Evolutionary conservation across 495 filamentous ascomycete species (phyloP).

Genomic region (Bacidia rubella): DNA sequence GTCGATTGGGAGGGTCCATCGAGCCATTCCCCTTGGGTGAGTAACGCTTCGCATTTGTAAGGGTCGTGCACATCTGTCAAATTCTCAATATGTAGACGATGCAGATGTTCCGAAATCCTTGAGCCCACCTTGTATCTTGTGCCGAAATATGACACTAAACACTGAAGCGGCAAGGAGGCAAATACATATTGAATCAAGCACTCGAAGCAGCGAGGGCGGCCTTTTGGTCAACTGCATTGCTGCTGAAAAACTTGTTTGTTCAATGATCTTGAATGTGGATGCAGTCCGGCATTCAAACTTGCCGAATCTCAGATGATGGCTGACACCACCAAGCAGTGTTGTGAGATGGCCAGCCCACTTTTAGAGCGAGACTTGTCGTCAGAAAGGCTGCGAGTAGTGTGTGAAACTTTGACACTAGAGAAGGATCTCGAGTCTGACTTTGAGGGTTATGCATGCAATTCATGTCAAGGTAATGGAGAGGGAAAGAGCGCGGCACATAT

Average conservation of each 20-base stretch:
- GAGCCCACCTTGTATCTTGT: slow-evolving; percentile 9
- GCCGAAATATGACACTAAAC: slow-evolving; percentile 6
- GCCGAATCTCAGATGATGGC: too few species aligned
- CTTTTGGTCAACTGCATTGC: background rate
- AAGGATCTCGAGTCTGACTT: too few species aligned
- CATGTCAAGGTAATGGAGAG: too few species aligned
- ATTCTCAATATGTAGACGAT: background rate
- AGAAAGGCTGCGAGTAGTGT: too few species aligned
- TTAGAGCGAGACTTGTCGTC: too few species aligned
- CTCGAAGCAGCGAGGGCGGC: background rate
- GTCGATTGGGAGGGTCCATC: slow-evolving; percentile 21
- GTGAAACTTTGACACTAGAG: too few species aligned
- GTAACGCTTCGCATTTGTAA: slow-evolving; percentile 39
- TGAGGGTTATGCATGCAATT: too few species aligned
- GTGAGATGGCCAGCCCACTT: too few species aligned
- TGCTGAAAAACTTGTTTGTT: background rate
- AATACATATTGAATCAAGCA: slow-evolving; percentile 4
- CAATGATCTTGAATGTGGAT: too few species aligned
- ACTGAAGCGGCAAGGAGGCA: slow-evolving; percentile 4
- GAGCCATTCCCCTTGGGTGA: slow-evolving; percentile 41
- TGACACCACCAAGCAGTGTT: too few species aligned
- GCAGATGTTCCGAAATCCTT: background rate
- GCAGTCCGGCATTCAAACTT: too few species aligned
- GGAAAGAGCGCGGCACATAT: too few species aligned
- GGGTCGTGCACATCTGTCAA: slow-evolving; percentile 34